Percentiles rank a stretch among this genome's conserved stretches.
These are phyloP conservation scores for Fraxinus sp. DNA, from an alignment of 305 asterid genomes.

Conservation along the genomic window DNA sequence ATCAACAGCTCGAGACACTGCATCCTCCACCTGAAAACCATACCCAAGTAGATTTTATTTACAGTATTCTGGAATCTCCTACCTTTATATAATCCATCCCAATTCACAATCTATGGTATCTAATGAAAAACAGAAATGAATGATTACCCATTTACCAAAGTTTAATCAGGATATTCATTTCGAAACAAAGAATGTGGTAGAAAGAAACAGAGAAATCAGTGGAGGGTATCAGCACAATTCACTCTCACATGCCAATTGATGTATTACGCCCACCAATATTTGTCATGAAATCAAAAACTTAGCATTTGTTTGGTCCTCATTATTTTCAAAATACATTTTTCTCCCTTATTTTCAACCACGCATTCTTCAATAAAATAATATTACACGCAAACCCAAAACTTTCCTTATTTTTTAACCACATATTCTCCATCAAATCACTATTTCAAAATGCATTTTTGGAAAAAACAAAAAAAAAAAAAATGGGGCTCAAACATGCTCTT, in stretches of 20 bases:
- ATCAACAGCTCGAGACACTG: slow-evolving; percentile 87
- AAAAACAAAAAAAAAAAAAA: too few species aligned
- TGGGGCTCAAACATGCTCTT: neutral
- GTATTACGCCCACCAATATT: slow-evolving; percentile 4
- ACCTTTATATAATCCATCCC: slow-evolving; percentile 5
- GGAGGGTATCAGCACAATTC: slow-evolving; percentile 18
- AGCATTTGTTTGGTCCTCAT: neutral
- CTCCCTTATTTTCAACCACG: neutral
- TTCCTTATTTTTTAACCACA: neutral
- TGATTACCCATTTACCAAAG: slow-evolving; percentile 6
- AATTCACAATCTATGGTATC: neutral
- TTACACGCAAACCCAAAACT: neutral
- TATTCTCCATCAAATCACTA: neutral
- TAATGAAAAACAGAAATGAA: neutral
- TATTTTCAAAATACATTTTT: neutral
- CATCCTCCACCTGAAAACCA: slow-evolving; percentile 72
- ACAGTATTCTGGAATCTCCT: slow-evolving; percentile 7
- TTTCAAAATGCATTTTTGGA: neutral
- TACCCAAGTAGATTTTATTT: slow-evolving; percentile 26
- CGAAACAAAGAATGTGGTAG: slow-evolving; percentile 8
- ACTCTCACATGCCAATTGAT: slow-evolving; percentile 13
- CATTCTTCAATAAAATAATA: neutral
- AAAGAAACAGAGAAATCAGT: neutral
- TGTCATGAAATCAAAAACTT: neutral
- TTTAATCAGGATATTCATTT: neutral